These are phyloP conservation scores for Linderniella brevidens DNA, from an alignment of 257 asterid species.

Conservation along the genomic window DNA sequence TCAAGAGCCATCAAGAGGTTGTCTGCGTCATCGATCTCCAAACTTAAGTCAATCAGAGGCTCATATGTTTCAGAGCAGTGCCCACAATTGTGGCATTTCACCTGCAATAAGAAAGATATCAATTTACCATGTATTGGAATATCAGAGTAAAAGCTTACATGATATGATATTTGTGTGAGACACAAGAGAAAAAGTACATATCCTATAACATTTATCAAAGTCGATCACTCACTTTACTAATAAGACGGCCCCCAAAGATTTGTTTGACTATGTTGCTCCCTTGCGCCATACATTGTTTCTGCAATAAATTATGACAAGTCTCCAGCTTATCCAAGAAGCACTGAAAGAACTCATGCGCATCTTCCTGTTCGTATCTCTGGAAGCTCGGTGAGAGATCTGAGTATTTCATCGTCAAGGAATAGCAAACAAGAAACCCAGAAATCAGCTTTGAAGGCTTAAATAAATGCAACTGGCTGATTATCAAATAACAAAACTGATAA, in stretches of 20 bases:
- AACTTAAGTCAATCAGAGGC: conserved; percentile 65
- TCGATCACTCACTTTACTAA: conserved; percentile 45
- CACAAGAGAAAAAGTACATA: not conserved
- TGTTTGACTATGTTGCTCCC: conserved; percentile 42
- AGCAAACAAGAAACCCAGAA: too few relatives aligned
- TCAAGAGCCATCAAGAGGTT: conserved; percentile 45
- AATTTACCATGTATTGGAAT: not conserved
- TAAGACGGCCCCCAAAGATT: conserved; percentile 67
- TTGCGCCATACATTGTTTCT: conserved; percentile 10
- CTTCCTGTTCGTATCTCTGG: conserved; percentile 54
- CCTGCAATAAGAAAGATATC: conserved; percentile 34
- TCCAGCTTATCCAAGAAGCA: conserved; percentile 74
- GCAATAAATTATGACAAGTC: conserved; percentile 14
- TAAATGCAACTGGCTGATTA: too few relatives aligned
- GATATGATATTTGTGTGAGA: too few relatives aligned
- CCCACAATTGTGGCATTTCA: conserved; percentile 71
- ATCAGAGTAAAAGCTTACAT: too few relatives aligned
- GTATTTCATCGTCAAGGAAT: conserved; percentile 10
- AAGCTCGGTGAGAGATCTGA: conserved; percentile 60
- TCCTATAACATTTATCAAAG: not conserved
- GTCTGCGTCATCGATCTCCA: conserved; percentile 72
- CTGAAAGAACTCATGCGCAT: conserved; percentile 84
- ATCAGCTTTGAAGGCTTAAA: too few relatives aligned
- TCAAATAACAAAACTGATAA: too few relatives aligned
- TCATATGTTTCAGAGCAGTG: conserved; percentile 75